Evolutionary conservation across 129 eudicot species (phyloP).

Genomic region (Flaveria bidentis): DNA sequence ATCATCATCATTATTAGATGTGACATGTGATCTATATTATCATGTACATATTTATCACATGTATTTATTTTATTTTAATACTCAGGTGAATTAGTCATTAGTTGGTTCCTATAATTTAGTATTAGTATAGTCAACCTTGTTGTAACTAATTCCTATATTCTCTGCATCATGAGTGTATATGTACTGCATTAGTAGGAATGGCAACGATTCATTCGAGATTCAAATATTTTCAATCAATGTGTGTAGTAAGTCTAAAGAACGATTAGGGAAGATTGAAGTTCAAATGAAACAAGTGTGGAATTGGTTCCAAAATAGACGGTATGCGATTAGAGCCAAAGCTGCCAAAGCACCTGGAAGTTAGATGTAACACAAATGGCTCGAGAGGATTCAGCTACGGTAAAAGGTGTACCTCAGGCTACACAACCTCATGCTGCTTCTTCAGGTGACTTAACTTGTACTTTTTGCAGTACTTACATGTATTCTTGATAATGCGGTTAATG

Average conservation of each 20-base stretch:
- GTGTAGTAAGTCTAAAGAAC: conserved; percentile 63
- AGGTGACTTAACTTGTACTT: background rate
- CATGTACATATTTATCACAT: too few species aligned
- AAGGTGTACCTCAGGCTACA: conserved; percentile 54
- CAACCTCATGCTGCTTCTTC: conserved; percentile 19
- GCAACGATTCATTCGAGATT: too few species aligned
- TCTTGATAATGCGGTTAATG: conserved; percentile 34
- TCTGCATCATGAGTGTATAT: too few species aligned
- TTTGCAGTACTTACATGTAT: conserved; percentile 8
- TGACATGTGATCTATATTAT: background rate
- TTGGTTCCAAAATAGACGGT: conserved; percentile 96
- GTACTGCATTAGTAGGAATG: too few species aligned
- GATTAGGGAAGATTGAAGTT: conserved; percentile 71
- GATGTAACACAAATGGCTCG: conserved; percentile 43
- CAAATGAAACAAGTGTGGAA: conserved; percentile 96
- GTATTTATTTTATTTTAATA: too few species aligned
- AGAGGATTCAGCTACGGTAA: conserved; percentile 44
- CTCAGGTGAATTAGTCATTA: too few species aligned
- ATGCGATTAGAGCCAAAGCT: conserved; percentile 80
- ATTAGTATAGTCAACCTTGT: too few species aligned
- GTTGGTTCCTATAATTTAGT: too few species aligned
- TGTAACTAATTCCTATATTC: too few species aligned
- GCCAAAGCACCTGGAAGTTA: conserved; percentile 55
- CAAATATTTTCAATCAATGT: background rate
- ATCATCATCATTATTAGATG: background rate